Evolutionary conservation across 1,284 basidiomycete genomes (phyloP).

Genomic region (Trichosporon faecale): DNA sequence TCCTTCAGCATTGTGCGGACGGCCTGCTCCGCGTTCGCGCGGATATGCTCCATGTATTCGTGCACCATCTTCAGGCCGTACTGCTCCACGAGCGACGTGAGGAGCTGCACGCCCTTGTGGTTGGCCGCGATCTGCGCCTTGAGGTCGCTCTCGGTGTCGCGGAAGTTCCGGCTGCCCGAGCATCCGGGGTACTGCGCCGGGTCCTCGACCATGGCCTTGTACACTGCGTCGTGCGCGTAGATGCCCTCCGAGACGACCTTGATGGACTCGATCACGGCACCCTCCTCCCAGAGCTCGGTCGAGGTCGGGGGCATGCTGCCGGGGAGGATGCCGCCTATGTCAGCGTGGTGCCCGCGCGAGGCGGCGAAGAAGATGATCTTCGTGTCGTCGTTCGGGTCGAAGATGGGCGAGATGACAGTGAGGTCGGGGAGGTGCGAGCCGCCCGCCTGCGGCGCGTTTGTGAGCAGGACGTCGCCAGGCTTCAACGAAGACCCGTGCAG

Average conservation of each 20-base stretch:
- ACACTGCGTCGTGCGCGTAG: slow-evolving; percentile 72
- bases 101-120: slow-evolving; percentile 82
- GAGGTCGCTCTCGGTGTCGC: slow-evolving; percentile 88
- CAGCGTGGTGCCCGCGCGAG: slow-evolving; percentile 39
- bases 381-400: slow-evolving; percentile 30
- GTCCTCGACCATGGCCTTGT: slow-evolving; percentile 67
- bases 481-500: slow-evolving; percentile 41
- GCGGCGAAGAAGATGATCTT: slow-evolving; percentile 47
- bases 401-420: slow-evolving; percentile 44
- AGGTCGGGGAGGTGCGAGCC: slow-evolving; percentile 42
- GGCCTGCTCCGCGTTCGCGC: slow-evolving; percentile 77
- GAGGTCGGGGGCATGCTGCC: slow-evolving; percentile 91
- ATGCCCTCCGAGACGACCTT: slow-evolving; percentile 82
- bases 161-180: slow-evolving; percentile 70
- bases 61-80: slow-evolving; percentile 84
- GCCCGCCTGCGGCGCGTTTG: slow-evolving; percentile 52
- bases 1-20: slow-evolving; percentile 71
- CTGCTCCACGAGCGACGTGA: slow-evolving; percentile 72
- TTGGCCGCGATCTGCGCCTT: slow-evolving; percentile 98
- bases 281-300: slow-evolving; percentile 86
- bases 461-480: slow-evolving; percentile 54
- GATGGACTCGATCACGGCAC: slow-evolving; percentile 68
- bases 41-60: slow-evolving; percentile 84
- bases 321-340: slow-evolving; percentile 47
- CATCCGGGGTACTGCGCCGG: slow-evolving; percentile 72